Evolutionary conservation across 1,284 basidiomycete species (phyloP), one percentile per base, ranked within the genome.

Genomic region (Blastosporella zonata): DNA sequence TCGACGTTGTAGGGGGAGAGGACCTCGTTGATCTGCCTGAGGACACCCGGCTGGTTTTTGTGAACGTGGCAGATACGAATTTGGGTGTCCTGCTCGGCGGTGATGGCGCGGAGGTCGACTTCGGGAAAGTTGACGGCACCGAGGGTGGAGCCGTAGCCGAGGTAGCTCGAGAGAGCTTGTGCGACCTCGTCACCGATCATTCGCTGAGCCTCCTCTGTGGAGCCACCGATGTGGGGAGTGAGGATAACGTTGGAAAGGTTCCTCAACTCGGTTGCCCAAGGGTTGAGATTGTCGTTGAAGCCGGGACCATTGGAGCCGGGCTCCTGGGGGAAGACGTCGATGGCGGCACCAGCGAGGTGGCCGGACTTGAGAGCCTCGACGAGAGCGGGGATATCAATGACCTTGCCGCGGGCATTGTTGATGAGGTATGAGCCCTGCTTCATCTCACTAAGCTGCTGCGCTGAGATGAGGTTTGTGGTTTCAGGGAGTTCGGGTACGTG

Each of bases 61-160:
- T 99, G 96, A 43, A 98, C 91, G 71, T 98, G 87, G 73, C 97
- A 99, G 39, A 99, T 75, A 56, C 96, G 90, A 58, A 98, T 86
- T 59, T 87, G 78, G 61, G 84, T 82, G 53, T 78, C 74, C 63
- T 91, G 84, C 60, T 97, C 94, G 9, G 84, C 81, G 13, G 92
- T 85, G 64, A 97, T 96, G 43, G 91, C 84, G 53, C 96, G 90
- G 34, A 99, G 77, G 72, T 96, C 92, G 61, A 99, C 96, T 73
- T 99, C 97, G 53, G 96, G 96, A 84, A 99, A 98, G 77, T 99
- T 98, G 78, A 99, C 96, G 1, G 93, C 84, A 40, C 94, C 93
- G 46, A 94, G 60, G 5, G 92, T 90, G 15, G 92, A 87, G 47
- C 97, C 97, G 66, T 87, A 93, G 72, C 88, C 91, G 66, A 99